Base-by-base conservation (phyloP, 2,329 filamentous ascomycete genomes). In the Fusarium decemcellulare region DNA sequence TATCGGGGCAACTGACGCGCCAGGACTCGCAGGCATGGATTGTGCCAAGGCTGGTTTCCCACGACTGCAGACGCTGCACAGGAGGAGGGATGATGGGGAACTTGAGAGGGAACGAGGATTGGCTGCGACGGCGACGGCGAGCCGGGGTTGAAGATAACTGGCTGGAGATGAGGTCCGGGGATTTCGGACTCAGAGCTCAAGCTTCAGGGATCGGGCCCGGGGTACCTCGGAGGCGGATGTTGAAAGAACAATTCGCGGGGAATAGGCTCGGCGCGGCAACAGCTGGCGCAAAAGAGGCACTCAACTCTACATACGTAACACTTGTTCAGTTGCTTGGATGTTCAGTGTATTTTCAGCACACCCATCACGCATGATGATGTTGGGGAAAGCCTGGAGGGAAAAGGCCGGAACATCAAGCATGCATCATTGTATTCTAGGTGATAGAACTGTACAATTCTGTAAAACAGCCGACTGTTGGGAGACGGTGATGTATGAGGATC, bases 251-350 rank as follows among this genome's bases (percentile, higher is more conserved):
- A 55, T 53, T 47, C 29, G 40, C 37, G 39, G 50, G 60, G 44
- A 43, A 57, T 39, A 51, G 65, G 54, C 56, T 61, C 48, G 46
- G 61, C 43, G 58, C 58, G 32, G 65, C 59, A 63, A 65, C 60
- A 62, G 63, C 61, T 58, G 56, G 59, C 63, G 62, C 67, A 73
- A 69, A 67, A 70, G 59, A 62, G 65, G 65, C 73, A 74, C 73
- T 74, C 73, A 74, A 75, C 73, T 75, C 73, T 74, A 75, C 62
- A 34, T 9, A 34, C 32, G 63, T 65, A 62, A 70, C 63, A 72
- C 67, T 61, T 58, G 68, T 64, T 66, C 61, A 71, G 61, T 71
- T 70, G 63, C 56, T 64, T 67, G 62, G 69, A 70, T 61, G 63
- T 70, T 66, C 61, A 71, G 52, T 75, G 71, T 68, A 72, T 66